Base-by-base conservation (phyloP, 192 early-diverging fungal genomes). In the Dissophora globulifera region DNA sequence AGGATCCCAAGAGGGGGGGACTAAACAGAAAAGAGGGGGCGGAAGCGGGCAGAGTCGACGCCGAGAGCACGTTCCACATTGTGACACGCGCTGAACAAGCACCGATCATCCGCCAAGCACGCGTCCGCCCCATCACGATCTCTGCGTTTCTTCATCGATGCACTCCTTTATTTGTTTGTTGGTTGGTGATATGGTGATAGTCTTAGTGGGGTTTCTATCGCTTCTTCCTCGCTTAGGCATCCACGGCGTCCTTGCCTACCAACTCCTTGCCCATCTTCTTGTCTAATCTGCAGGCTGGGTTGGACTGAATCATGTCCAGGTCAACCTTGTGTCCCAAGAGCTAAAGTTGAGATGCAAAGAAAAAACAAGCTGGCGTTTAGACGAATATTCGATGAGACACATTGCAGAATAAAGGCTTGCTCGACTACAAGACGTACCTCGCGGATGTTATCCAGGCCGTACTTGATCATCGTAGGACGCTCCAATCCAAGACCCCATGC, bases 401-500 rank as follows among this genome's bases (percentile, higher is more conserved):
- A n/a, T n/a, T n/a, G n/a, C 35, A 38, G 13, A 38, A 38, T 6
- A 38, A 38, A 38, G 35, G 35, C 35, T 13, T 38, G 35, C n/a
- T n/a, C n/a, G n/a, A n/a, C n/a, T n/a, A n/a, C n/a, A n/a, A n/a
- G n/a, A n/a, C n/a, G n/a, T 75, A 81, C 79, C 70, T 94, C 91
- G 69, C 98, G 92, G 62, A 99, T 99, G 79, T 99, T 96, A 79
- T 90, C 83, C 57, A 98, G 85, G 27, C 89, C 92, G 56, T 96
- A 97, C 79, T 97, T 98, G 80, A 99, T 95, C 96, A 98, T 99
- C 8, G 98, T 98, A 27, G 96, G 96, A 45, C 98, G 86, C 85
- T 99, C 98, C 67, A 96, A 87, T 58, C 93, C 92, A 56, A 99
- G 84, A 75, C 98, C 98, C 93, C 97, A 99, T 7, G 95, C 98